Base-by-base conservation (phyloP, 257 asterid species). In the Leptodermis oblonga region DNA sequence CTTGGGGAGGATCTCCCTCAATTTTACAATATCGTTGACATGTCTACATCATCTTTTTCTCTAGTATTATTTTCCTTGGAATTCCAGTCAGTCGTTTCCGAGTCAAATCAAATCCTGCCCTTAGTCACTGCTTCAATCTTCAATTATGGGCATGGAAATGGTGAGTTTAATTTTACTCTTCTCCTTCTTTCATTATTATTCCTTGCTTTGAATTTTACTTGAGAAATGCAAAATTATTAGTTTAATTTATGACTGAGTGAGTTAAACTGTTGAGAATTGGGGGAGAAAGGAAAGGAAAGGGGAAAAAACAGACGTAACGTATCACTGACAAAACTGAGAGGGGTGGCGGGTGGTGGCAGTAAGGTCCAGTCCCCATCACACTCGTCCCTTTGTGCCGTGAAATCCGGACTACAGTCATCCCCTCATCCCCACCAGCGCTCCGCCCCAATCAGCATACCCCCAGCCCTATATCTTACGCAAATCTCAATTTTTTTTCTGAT, bases 371-470 rank as follows among this genome's bases (percentile, higher is more conserved):
- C 94, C 12, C 73, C 69, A 76, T 89, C 97, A 73, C 17, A 34
- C 80, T 89, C 92, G 96, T 82, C 89, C 83, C 90, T 84, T 82
- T 86, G 74, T 84, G 86, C 93, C 97, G 95, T 72, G 78, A 87
- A 92, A 82, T 83, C 89, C 97, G 96, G 93, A 86, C 94, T 86
- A 82, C 79, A 91, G 96, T 80, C 95, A 80, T n/a, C n/a, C 87
- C 78, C 78, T 77, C 36, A 30, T 42, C 68, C 48, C 17, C 65
- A 15, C 66, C 7, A 5, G n/a, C n/a, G n/a, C n/a, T n/a, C 54
- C 54, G 4, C 3, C 54, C 20, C 54, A 4, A 14, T 48, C 54
- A 8, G 14, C 14, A 48, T 14, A 48, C 14, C 20, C 7, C 54
- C 54, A 48, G 14, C 20, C 20, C 20, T 48, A 18, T 4, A 23